These are phyloP conservation scores for Bidens hawaiensis DNA, from an alignment of 140 eudicot species.

Conservation along the genomic window DNA sequence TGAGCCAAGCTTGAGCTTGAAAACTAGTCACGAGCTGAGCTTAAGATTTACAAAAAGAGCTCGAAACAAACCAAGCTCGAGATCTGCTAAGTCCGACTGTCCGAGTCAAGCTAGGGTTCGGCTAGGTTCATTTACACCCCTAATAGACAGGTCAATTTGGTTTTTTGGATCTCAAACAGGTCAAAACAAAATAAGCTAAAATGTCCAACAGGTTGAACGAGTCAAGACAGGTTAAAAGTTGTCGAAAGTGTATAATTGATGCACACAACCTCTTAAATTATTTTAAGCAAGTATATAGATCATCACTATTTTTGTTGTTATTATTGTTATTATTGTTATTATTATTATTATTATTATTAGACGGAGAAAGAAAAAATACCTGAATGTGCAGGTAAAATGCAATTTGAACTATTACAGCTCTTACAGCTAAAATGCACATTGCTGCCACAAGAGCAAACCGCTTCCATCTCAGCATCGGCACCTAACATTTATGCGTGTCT, in stretches of 20 bases:
- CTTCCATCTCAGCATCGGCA: conserved; percentile 96
- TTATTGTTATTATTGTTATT: too few species aligned
- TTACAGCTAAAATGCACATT: conserved; percentile 89
- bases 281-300: not conserved
- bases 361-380: conserved; percentile 30
- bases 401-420: conserved; percentile 94
- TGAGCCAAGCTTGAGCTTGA: too few species aligned
- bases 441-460: conserved; percentile 89
- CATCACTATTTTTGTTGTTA: too few species aligned
- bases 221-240: not conserved
- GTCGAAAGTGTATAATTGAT: not conserved
- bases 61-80: too few species aligned
- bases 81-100: too few species aligned
- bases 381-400: conserved; percentile 91
- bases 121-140: too few species aligned
- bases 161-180: not conserved
- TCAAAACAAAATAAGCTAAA: not conserved
- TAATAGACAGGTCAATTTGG: not conserved
- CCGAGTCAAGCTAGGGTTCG: too few species aligned
- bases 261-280: not conserved
- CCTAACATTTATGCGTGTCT: conserved; percentile 28
- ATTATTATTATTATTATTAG: not conserved
- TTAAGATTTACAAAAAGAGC: too few species aligned
- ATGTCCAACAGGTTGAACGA: not conserved
- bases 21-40: too few species aligned